Conservation (phyloP, 179 eudicot genomes). For the Beta corolliflora region DNA sequence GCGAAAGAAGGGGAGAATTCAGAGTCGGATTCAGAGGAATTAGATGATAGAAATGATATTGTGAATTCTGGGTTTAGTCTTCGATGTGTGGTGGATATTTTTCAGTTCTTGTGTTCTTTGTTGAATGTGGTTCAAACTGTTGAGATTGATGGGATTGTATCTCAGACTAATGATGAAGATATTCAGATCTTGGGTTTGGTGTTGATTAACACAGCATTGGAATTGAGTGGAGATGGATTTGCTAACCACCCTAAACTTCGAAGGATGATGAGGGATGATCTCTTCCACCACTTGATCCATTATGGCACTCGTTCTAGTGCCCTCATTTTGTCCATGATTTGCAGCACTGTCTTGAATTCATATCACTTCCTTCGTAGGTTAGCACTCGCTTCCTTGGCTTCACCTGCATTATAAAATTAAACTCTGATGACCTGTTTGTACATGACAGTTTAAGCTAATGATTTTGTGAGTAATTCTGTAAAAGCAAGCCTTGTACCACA, state of each 20-base stretch:
- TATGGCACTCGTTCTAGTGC: slow-evolving; percentile 74
- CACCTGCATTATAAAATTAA: no score
- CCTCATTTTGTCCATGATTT: slow-evolving; percentile 83
- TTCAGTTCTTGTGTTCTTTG: slow-evolving; percentile 87
- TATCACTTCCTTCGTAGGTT: slow-evolving; percentile 85
- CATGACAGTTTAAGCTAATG: no score
- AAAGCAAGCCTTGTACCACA: no score
- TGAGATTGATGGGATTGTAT: slow-evolving; percentile 49
- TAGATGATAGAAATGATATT: slow-evolving; percentile 25
- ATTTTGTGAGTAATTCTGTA: no score
- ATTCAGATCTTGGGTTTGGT: slow-evolving; percentile 75
- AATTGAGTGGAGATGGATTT: slow-evolving; percentile 78
- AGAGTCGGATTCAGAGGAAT: slow-evolving; percentile 64
- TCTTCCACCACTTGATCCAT: slow-evolving; percentile 85
- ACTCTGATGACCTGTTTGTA: no score
- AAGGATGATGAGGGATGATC: slow-evolving; percentile 84
- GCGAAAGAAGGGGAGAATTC: slow-evolving; percentile 58
- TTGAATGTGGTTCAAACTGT: slow-evolving; percentile 69
- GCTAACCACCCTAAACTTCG: slow-evolving; percentile 78
- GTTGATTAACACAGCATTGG: slow-evolving; percentile 76
- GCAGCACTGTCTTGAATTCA: slow-evolving; percentile 75
- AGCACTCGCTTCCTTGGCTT: slow-evolving; percentile 1
- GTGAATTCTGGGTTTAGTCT: slow-evolving; percentile 55
- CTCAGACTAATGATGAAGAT: slow-evolving; percentile 71
- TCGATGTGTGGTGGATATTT: slow-evolving; percentile 77